Conservation (phyloP, 352 stramenopile species). For the Globisporangium heterothallicum region DNA sequence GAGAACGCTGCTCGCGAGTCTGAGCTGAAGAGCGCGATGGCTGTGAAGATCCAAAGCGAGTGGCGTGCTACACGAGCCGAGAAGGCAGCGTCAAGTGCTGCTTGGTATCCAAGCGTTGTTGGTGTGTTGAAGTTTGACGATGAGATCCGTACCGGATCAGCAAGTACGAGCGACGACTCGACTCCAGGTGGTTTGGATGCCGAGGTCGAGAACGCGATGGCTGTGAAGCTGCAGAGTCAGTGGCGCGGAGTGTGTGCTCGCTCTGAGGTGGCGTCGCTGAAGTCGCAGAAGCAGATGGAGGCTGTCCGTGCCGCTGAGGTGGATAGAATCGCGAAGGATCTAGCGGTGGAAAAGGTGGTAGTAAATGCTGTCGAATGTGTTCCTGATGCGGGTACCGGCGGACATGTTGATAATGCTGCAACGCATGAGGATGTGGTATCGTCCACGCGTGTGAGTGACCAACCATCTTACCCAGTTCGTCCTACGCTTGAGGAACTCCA, state of each 20-base stretch:
- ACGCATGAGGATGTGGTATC: neutral
- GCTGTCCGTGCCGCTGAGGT: neutral
- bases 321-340: neutral
- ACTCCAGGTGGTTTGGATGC: too few species aligned
- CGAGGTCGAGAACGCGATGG: constrained; percentile 12
- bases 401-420: too few species aligned
- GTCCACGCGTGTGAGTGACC: neutral
- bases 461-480: constrained; percentile 1
- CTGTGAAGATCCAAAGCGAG: neutral
- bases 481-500: constrained; percentile 14
- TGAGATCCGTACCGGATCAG: neutral
- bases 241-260: constrained; percentile 15
- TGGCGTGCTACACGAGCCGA: neutral
- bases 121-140: constrained; percentile 1
- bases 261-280: constrained; percentile 7
- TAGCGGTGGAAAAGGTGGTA: too few species aligned
- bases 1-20: neutral
- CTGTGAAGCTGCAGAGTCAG: constrained; percentile 18
- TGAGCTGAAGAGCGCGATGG: neutral
- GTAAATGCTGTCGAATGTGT: too few species aligned
- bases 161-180: too few species aligned
- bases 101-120: neutral
- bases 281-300: constrained; percentile 1
- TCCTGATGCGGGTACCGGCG: too few species aligned
- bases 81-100: neutral